Conservation (phyloP, 75 land plant species). For the Cupressus sempervirens region DNA sequence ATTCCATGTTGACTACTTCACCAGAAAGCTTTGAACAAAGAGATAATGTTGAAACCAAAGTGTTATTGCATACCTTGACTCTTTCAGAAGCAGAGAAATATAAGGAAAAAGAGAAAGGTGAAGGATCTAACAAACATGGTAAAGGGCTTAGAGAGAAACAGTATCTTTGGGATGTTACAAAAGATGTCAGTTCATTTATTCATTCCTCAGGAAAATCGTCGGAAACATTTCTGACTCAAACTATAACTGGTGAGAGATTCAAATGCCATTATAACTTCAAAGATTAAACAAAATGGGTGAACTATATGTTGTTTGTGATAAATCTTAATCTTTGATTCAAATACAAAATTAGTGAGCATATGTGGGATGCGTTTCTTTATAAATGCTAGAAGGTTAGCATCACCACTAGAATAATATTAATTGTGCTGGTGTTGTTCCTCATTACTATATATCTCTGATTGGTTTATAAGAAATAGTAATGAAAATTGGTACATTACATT, state of each 20-base stretch:
- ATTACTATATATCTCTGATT: too few species aligned
- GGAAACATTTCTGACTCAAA: background rate
- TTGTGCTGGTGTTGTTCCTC: too few species aligned
- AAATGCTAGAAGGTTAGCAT: background rate
- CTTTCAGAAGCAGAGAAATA: background rate
- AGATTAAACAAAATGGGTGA: background rate
- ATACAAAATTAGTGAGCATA: background rate
- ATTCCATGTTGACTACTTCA: background rate
- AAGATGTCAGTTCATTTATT: background rate
- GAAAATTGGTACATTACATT: too few species aligned
- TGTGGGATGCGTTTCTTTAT: background rate
- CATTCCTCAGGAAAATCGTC: background rate
- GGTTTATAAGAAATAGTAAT: too few species aligned
- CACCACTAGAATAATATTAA: background rate
- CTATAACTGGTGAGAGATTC: constrained; percentile 6
- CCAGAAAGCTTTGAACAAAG: background rate
- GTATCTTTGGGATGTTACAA: background rate
- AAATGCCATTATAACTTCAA: background rate
- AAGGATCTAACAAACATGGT: background rate
- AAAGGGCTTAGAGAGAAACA: background rate
- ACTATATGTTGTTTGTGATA: background rate
- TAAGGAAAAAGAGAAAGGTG: background rate
- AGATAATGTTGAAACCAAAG: background rate
- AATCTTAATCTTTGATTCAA: background rate
- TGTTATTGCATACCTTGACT: background rate